These are phyloP conservation scores for Raphidocelis subcapitata DNA, from an alignment of 139 green algal species.

Conservation along the genomic window DNA sequence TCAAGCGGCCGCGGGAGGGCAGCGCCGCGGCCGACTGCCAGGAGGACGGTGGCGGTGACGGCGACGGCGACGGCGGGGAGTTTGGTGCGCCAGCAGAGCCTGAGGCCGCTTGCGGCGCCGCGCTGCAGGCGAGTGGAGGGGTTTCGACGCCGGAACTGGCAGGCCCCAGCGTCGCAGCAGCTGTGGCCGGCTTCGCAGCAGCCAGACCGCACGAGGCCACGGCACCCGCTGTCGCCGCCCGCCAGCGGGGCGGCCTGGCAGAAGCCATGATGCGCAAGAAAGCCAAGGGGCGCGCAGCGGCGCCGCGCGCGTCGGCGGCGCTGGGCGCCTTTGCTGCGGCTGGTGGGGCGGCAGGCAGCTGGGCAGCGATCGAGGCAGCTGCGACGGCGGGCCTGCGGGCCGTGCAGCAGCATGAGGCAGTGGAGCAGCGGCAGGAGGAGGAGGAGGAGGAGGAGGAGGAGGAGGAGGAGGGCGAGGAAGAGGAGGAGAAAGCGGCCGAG, in stretches of 20 bases:
- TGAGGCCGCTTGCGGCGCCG: no score
- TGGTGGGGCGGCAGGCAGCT: background rate
- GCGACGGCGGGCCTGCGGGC: background rate
- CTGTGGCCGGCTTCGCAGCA: background rate
- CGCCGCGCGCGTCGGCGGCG: background rate
- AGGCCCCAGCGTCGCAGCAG: background rate
- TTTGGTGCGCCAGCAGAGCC: no score
- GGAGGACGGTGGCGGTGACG: background rate
- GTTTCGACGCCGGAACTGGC: no score
- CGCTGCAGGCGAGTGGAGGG: no score
- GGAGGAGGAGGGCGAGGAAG: background rate
- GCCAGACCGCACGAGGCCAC: no score
- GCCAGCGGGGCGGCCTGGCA: background rate
- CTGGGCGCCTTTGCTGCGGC: background rate
- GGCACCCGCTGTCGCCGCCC: no score
- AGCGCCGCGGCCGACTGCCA: background rate
- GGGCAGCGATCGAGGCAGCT: background rate
- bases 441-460: slow-evolving; percentile 11
- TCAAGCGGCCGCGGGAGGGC: background rate
- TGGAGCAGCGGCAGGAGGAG: background rate
- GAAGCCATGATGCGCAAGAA: background rate
- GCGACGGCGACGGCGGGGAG: background rate
- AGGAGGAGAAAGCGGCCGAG: background rate
- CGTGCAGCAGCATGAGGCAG: background rate
- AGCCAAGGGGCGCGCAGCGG: background rate